Evolutionary conservation across 169 alveolate genomes (phyloP), one percentile per base, ranked within the genome.

Genomic region (Eimeria sp.): DNA sequence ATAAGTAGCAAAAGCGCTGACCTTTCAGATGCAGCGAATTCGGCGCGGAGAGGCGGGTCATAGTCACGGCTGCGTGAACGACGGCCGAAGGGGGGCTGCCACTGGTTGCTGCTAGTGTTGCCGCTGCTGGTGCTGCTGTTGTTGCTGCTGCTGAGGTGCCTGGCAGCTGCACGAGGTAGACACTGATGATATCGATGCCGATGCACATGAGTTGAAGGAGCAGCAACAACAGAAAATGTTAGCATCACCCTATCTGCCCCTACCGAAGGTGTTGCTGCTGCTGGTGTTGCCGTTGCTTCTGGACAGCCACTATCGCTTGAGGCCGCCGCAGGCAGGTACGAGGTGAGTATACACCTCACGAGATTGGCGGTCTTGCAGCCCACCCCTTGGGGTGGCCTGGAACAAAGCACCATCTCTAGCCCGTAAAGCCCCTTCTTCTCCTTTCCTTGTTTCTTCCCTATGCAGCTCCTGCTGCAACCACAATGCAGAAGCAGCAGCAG

Each of bases 41-140:
- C 80, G 16, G 80, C 80, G 27, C 45, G 27, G 80, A 70, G 80
- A 40, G 80, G 80, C 18, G 80, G 80, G 80, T 70, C 80, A 40
- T 70, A 70, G 40, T n/a, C 20, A 40, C 80, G 27, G 80, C 80
- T 18, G 20, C 80, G 18, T 27, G 80, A 11, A 18, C 80, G 27
- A 25, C 80, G 27, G 47, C 80, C 70, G 22, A 58, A 58, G 16
- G 22, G 22, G 22, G 16, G 70, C 27, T 14, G 70, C 70, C 70
- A 25, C 10, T 40, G 20, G 80, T 40, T 70, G 80, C 80, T 70
- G 40, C 80, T 70, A 5, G 10, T 70, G 80, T 40, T 70, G 80
- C 80, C 27, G 80, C 27, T 70, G 40, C 80, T 70, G 80, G 45
- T 70, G 80, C 80, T 70, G 70, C 70, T 34, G 40, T 34, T 58